Conservation (phyloP, 257 asterid species). For the Primulina tabacum region DNA sequence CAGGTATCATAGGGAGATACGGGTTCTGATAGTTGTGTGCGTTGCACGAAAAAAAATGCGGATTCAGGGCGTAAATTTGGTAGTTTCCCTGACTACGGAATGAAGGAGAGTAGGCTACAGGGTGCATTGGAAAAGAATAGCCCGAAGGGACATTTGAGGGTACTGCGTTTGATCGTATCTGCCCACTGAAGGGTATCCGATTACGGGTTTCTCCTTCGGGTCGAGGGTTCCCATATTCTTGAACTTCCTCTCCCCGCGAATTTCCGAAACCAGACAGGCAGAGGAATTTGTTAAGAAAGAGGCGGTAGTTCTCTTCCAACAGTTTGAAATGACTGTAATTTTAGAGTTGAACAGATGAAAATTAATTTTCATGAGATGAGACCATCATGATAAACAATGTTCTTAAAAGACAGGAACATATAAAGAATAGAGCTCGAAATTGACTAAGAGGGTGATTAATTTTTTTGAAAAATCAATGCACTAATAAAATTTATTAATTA, state of each 20-base stretch:
- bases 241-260: constrained; percentile 15
- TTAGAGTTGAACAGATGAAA: background rate
- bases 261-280: background rate
- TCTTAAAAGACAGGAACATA: no score
- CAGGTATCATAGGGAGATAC: constrained; percentile 14
- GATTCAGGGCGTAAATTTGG: constrained; percentile 9
- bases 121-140: background rate
- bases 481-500: no score
- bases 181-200: constrained; percentile 43
- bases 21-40: constrained; percentile 16
- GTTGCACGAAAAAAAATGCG: constrained; percentile 14
- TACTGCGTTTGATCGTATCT: constrained; percentile 16
- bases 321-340: background rate
- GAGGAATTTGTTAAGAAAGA: background rate
- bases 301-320: background rate
- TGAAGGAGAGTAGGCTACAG: background rate
- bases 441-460: no score
- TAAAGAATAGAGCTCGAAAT: no score
- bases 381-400: no score
- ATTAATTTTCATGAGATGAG: no score
- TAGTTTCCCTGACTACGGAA: background rate
- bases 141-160: background rate
- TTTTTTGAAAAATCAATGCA: no score
- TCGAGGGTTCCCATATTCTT: constrained; percentile 30
- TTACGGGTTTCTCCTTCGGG: constrained; percentile 14